A percentile compares a stretch with the other conserved stretches of the same genome.
These are phyloP conservation scores for Microbotryum lychnidis-dioicae DNA, from an alignment of 1,284 basidiomycete genomes.

Conservation along the genomic window DNA sequence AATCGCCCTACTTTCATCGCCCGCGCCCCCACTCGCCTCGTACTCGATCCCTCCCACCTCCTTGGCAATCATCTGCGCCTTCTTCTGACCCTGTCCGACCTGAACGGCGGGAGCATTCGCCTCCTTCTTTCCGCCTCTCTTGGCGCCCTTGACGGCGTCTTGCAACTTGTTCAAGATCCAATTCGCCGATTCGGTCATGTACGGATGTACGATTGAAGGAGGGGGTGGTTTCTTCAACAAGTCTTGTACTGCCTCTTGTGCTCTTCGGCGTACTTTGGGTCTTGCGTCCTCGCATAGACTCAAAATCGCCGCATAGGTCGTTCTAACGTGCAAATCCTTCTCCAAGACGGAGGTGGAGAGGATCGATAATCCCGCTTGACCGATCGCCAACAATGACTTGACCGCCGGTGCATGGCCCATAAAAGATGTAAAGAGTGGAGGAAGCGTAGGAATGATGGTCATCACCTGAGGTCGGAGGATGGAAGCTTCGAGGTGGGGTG, in stretches of 20 bases:
- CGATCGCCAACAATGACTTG: conserved; percentile 66
- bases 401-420: conserved; percentile 45
- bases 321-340: conserved; percentile 57
- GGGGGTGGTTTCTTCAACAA: conserved; percentile 65
- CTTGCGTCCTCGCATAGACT: conserved; percentile 76
- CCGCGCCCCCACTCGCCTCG: conserved; percentile 38
- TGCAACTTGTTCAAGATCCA: conserved; percentile 65
- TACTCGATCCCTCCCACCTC: conserved; percentile 16
- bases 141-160: conserved; percentile 57
- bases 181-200: conserved; percentile 64
- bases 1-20: conserved; percentile 62
- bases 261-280: conserved; percentile 88
- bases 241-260: conserved; percentile 74
- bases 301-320: conserved; percentile 68
- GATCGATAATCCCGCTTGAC: conserved; percentile 56
- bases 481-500: conserved; percentile 57
- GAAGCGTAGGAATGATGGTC: conserved; percentile 33
- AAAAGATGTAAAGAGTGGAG: conserved; percentile 40
- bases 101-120: conserved; percentile 42
- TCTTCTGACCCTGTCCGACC: conserved; percentile 6
- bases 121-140: conserved; percentile 57
- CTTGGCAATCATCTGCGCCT: conserved; percentile 48
- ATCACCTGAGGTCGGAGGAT: conserved; percentile 46
- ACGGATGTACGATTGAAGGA: conserved; percentile 73
- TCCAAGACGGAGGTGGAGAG: conserved; percentile 63